Base-by-base conservation (phyloP, 1,139 yeast genomes). In the Candida gigantensis region DNA sequence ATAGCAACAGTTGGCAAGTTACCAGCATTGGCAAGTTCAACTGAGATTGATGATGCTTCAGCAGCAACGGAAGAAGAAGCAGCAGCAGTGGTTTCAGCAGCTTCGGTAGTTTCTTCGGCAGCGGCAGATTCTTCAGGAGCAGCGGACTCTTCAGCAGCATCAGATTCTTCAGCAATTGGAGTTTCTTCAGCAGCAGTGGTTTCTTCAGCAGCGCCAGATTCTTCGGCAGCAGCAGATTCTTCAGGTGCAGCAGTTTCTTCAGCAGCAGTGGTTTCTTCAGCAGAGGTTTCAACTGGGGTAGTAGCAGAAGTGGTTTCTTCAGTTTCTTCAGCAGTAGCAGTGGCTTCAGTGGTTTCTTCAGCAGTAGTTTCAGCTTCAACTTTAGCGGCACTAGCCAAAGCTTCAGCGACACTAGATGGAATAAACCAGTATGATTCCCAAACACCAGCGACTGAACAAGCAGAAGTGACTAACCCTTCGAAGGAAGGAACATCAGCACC, bases 371-470 rank as follows among this genome's bases (percentile, higher is more conserved):
- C 43, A 24, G 40, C 42, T 13, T 33, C 34, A 27, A 41, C 38
- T 8, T 39, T 38, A 12, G 42, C 44, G 29, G 45, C 45, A 24
- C 40, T 36, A 23, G 36, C 33, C 17, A 41, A 37, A 16, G 42
- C 47, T 16, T 40, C 20, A 12, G 45, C 36, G 28, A 36, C 43
- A 28, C 47, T 40, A 17, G 48, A 53, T 28, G 60, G 55, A 34
- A 53, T 41, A 24, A 51, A 43, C 62, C 65, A 60, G 40, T 45
- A 55, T 35, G 60, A 59, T 18, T 39, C 44, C 41, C 55, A 49
- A 32, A 52, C 58, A 35, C 65, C 66, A 26, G 57, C 64, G 16
- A 50, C 40, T 3, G 57, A 49, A 45, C 65, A 60, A 26, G 53
- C 40, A 4, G 63, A 53, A 40, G 47, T 37, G 37, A 61, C 65